Evolutionary conservation across 179 eudicot genomes (phyloP), one percentile per base, ranked within the genome.

Genomic region (Gypsophila paniculata): DNA sequence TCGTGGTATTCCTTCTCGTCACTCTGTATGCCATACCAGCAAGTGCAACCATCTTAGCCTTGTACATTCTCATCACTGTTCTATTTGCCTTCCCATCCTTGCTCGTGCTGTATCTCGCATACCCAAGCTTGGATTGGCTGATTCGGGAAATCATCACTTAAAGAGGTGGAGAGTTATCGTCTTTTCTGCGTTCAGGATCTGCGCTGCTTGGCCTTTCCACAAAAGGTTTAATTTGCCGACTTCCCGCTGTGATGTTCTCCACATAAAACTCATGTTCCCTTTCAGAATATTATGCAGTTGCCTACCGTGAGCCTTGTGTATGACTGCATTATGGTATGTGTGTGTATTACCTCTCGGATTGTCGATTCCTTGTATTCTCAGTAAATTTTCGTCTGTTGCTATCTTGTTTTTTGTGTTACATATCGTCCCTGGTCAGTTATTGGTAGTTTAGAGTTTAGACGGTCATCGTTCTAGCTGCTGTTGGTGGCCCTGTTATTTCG

Each of bases 101-200:
- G 68, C 82, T 86, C 11, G 82, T 86, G 57, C 76, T 86, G 62
- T 86, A 83, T 77, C 85, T 86, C 61, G 85, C 90, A 9, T 86
- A 82, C 74, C 90, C 90, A 44, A 81, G 88, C 61, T 78, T 86
- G 81, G 84, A 82, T 82, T 86, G 89, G 87, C 75, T 86, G 65
- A 74, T 86, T 21, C 85, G 52, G 9, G 52, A 46, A 46, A 46
- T 86, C 34, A 59, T 82, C 62, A 78, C 82, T 23, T 84, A 68
- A 76, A 62, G 49, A 39, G 26, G n/a, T 39, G n/a, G 17, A 19
- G 14, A 21, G 29, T 29, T 62, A 10, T 19, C 52, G 38, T 36
- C n/a, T 25, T 62, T 8, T n/a, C 58, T 53, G 19, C 11, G 23
- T 23, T 21, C 0, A 44, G 11, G 52, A 13, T 55, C 61, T 55